These are phyloP conservation scores for Arabidopsis lyrata DNA, from an alignment of 441 rosid species.

Conservation along the genomic window DNA sequence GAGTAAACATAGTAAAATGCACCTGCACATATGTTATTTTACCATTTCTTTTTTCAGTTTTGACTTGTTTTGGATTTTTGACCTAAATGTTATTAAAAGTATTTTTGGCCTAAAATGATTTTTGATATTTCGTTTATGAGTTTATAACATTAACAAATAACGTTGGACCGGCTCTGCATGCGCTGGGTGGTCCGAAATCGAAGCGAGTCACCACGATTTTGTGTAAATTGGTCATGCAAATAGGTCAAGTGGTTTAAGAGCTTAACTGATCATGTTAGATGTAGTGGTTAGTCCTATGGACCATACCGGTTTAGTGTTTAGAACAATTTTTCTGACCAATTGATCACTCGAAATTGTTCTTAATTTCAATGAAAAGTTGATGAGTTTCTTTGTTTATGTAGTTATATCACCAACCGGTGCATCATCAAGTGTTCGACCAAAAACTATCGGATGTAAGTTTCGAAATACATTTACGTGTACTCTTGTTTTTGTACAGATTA, in stretches of 20 bases:
- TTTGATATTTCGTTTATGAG: too few relatives aligned
- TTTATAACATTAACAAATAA: too few relatives aligned
- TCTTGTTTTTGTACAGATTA: neutral
- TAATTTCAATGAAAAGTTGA: neutral
- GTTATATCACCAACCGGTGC: conserved; percentile 27
- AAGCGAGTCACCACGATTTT: neutral
- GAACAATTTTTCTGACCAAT: neutral
- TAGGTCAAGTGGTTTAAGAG: neutral
- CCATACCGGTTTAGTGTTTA: neutral
- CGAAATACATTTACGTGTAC: conserved; percentile 20
- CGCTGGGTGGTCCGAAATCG: neutral
- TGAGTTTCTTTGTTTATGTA: conserved; percentile 4
- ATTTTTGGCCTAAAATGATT: too few relatives aligned
- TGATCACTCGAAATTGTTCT: neutral
- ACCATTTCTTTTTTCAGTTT: too few relatives aligned
- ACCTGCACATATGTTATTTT: neutral
- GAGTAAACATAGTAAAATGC: neutral
- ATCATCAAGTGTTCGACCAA: conserved; percentile 27
- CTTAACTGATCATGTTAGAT: neutral
- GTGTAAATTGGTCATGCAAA: neutral
- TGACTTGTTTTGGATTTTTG: too few relatives aligned
- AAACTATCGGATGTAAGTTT: conserved; percentile 32
- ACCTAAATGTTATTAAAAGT: too few relatives aligned
- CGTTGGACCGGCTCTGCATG: too few relatives aligned
- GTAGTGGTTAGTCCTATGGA: neutral